Base-by-base conservation (phyloP, 192 early-diverging fungal species). In the Backusella westeae region DNA sequence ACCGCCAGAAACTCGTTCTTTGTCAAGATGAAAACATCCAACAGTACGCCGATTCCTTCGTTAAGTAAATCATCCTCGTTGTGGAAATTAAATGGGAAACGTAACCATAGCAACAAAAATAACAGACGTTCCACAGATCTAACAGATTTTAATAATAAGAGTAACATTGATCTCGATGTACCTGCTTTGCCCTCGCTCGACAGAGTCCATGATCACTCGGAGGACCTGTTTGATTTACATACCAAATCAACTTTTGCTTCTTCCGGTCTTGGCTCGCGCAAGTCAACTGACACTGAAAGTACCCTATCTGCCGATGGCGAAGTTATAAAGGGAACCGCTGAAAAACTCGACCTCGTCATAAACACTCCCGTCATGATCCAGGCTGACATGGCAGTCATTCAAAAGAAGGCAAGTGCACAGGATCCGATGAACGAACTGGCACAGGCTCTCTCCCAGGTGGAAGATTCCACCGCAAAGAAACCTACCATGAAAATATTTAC, bases 101-200 rank as follows among this genome's bases (percentile, higher is more conserved):
- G 56, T 63, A 63, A 29, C 56, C 12, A 63, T 49, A 49, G 46
- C 56, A 63, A 63, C 23, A 63, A 29, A 3, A 63, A 29, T 26
- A 63, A 63, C 9, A 63, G 56, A 63, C 56, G 56, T 63, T 63
- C 56, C 56, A 63, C 56, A 63, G 56, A 63, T 63, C 56, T 63
- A 63, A 63, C 56, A 63, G 10, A 63, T 63, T 63, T 63, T 26
- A 8, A 63, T 14, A 63, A 49, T 19, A 49, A 29, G 56, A 63
- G 23, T 12, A 29, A 63, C 56, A 23, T 29, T 29, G 23, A 63
- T 29, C 10, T 29, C 3, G 23, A 63, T 12, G 56, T 63, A 14
- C 56, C 56, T 63, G 56, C 56, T 63, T 14, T 63, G 1, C 56
- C 56, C 8, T 26, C 5, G 8, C 56, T 63, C 23, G 56, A 63